Base-by-base conservation (phyloP, 2,329 filamentous ascomycete species). In the Fusarium cyanostomum region DNA sequence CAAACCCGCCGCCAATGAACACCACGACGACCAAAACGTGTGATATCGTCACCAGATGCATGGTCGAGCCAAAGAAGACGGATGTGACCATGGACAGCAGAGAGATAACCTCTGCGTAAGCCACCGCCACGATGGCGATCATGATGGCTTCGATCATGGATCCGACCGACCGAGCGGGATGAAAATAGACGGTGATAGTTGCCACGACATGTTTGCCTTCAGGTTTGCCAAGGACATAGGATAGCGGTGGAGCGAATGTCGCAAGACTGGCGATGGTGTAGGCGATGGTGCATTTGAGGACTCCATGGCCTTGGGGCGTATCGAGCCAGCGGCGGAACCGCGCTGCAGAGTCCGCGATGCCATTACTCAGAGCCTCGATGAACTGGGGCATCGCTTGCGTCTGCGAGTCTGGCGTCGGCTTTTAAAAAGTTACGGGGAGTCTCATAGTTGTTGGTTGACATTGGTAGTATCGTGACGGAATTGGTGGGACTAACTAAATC, bases 151-250 rank as follows among this genome's bases (percentile, higher is more conserved):
- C 92, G 52, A 92, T 85, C 92, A 97, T 97, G 61, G 92, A 95
- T 0, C 94, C 94, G 8, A 89, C 86, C 13, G 92, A 92, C 51
- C 94, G 84, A 2, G 92, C 92, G 1, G 94, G 93, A 73, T 97
- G 94, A 71, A 97, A 98, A 72, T 97, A 98, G 8, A 97, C 93
- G 0, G 92, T 96, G 49, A 97, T 88, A 1, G 94, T 97, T 30
- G 93, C 93, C 45, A 97, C 92, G 68, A 97, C 89, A 77, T 97
- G 94, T 73, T 97, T 97, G 34, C 92, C 92, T 76, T 97, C 94
- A 65, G 93, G 91, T 57, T 89, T 84, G 4, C 94, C 94, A 6
- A 97, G 81, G 46, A 92, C 86, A 5, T 82, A 79, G 9, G 92
- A 88, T 39, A 97, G 81, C 2, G 85, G 83, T 0, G 89, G 86